These are phyloP conservation scores for Lenwebbia sp. DNA, from an alignment of 345 rosid species.

Conservation along the genomic window DNA sequence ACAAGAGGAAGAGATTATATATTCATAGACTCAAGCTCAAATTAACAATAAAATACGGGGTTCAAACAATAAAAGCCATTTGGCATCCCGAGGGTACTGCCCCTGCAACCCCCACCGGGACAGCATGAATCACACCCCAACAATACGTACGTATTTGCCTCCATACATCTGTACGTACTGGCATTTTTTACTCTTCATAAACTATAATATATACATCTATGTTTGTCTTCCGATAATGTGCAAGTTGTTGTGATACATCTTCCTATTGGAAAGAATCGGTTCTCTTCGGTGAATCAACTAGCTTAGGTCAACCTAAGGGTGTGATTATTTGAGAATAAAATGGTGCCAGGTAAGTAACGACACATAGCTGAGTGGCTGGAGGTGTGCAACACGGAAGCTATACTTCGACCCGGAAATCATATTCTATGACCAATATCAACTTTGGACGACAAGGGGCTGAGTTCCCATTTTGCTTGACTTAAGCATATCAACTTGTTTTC, in stretches of 20 bases:
- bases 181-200: neutral
- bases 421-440: neutral
- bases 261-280: neutral
- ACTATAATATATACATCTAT: neutral
- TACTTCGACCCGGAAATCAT: neutral
- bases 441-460: neutral
- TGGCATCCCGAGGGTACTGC: too few species aligned
- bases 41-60: too few species aligned
- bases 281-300: neutral
- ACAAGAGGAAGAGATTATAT: too few species aligned
- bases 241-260: neutral
- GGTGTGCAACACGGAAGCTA: constrained; percentile 1
- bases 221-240: neutral
- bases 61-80: too few species aligned
- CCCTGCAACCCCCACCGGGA: too few species aligned
- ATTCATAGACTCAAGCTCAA: too few species aligned
- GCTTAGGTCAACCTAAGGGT: neutral
- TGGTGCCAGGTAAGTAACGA: neutral
- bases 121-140: too few species aligned
- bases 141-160: neutral
- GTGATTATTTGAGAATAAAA: neutral
- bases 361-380: neutral
- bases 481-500: neutral
- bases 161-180: neutral
- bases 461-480: neutral